Base-by-base conservation (phyloP, 1,284 basidiomycete genomes). In the Ustilago shanxiensis region DNA sequence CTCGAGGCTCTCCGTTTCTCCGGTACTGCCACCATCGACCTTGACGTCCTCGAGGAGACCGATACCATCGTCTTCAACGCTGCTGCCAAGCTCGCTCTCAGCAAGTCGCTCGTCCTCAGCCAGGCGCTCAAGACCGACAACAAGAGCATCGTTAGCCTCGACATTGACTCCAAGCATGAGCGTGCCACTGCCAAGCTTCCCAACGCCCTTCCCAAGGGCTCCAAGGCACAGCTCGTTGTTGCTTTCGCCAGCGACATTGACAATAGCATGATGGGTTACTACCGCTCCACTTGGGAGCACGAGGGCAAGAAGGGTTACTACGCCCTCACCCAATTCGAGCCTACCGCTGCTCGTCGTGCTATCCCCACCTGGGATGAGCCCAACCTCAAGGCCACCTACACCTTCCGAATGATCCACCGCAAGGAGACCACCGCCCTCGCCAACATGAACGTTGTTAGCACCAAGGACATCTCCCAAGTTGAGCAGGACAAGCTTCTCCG, bases 281-380 rank as follows among this genome's bases (percentile, higher is more conserved):
- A 85, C 69, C 81, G 80, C 44, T 79, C 82, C 35, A 81, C 82
- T 13, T 85, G 80, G 77, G 79, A 87, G 79, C 86, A 86, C 73
- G 83, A 86, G 54, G 88, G 87, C 47, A 87, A 88, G 81, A 87
- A 87, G 77, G 77, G 81, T 20, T 68, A 72, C 60, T 83, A 85
- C 73, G 85, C 72, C 69, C 72, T 85, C 7, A 83, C 81, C 59
- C 81, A 81, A 70, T 87, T 88, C 61, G 88, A 98, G 91, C 92
- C 95, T 20, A 97, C 94, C 28, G 91, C 92, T 66, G 95, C 95
- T 5, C 89, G 95, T 7, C 79, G 85, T 24, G 87, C 86, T 22
- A 87, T 86, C 77, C 89, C 88, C 3, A 88, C 88, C 77, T 98
- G 93, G 93, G 96, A 98, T 86, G 95, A 98, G 86, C 96, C 96